phyloP scores from a whole-genome alignment of 2,329 filamentous ascomycete species.

The Pseudogymnoascus sp. region DNA sequence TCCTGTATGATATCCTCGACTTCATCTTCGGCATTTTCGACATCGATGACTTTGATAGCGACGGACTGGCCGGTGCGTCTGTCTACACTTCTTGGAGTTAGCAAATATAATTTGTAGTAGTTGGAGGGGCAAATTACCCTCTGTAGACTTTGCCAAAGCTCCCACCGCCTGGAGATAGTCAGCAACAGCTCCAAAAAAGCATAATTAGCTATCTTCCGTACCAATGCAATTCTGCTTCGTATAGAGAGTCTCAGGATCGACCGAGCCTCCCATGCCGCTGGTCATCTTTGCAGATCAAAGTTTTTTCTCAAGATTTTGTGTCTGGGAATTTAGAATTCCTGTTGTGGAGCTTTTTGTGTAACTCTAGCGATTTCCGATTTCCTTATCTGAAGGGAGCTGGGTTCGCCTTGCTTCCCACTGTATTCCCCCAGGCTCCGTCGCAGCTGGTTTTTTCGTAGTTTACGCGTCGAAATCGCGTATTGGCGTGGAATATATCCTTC shows the following conservation, averaged over 20 bases:
- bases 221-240: constrained; percentile 88
- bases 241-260: constrained; percentile 86
- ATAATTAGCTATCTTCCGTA: constrained; percentile 33
- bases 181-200: constrained; percentile 19
- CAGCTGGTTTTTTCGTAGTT: background rate
- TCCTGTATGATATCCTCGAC: constrained; percentile 99
- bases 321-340: background rate
- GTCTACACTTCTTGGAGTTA: constrained; percentile 59
- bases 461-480: constrained; percentile 2
- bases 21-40: constrained; percentile 97
- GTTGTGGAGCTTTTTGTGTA: constrained; percentile 4
- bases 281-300: constrained; percentile 21
- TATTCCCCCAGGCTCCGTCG: background rate
- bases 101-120: constrained; percentile 12
- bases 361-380: background rate
- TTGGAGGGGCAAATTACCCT: constrained; percentile 51
- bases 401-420: background rate
- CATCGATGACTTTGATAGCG: constrained; percentile 97
- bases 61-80: constrained; percentile 88
- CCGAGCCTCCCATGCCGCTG: constrained; percentile 39
- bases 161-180: constrained; percentile 62
- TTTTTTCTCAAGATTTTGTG: background rate
- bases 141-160: constrained; percentile 99
- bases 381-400: constrained; percentile 1
- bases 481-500: background rate